phyloP scores from a whole-genome alignment of 352 stramenopile genomes.

The Pythium graminicola region DNA sequence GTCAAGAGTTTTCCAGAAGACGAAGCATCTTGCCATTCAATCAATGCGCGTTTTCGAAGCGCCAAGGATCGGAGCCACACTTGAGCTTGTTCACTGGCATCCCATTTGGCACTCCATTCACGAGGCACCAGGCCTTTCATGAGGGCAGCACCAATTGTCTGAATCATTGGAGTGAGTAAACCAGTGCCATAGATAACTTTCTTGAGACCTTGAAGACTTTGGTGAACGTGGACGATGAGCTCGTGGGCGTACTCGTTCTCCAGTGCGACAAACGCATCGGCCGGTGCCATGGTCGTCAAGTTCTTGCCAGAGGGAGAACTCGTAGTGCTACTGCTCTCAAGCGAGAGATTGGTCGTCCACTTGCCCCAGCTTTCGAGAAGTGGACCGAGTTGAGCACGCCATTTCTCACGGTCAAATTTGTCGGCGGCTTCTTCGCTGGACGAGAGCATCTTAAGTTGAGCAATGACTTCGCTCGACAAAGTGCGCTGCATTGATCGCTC shows the following conservation, averaged over 20 bases:
- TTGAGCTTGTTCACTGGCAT: slow-evolving; percentile 61
- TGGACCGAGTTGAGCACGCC: slow-evolving; percentile 82
- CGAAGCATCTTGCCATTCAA: slow-evolving; percentile 74
- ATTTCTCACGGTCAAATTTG: slow-evolving; percentile 91
- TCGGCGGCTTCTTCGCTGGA: slow-evolving; percentile 45
- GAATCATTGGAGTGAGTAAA: slow-evolving; percentile 85
- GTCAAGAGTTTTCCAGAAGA: slow-evolving; percentile 57
- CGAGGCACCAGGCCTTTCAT: slow-evolving; percentile 62
- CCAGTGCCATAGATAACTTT: slow-evolving; percentile 90
- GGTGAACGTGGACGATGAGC: slow-evolving; percentile 65
- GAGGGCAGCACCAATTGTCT: slow-evolving; percentile 67
- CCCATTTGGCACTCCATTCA: slow-evolving; percentile 81
- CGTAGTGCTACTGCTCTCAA: slow-evolving; percentile 30
- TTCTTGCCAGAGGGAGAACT: slow-evolving; percentile 22
- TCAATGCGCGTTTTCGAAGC: slow-evolving; percentile 71
- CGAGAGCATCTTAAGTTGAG: slow-evolving; percentile 80
- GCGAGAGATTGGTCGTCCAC: slow-evolving; percentile 51
- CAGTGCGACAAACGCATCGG: slow-evolving; percentile 87
- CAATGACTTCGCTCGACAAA: slow-evolving; percentile 74
- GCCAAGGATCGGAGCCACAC: slow-evolving; percentile 82
- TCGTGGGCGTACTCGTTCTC: slow-evolving; percentile 84
- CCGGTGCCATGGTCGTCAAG: slow-evolving; percentile 49
- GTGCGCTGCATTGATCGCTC: slow-evolving; percentile 91
- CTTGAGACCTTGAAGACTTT: slow-evolving; percentile 64
- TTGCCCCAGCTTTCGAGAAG: slow-evolving; percentile 88